These are phyloP conservation scores for Xylaria longipes DNA, from an alignment of 495 filamentous ascomycete species.

Conservation along the genomic window DNA sequence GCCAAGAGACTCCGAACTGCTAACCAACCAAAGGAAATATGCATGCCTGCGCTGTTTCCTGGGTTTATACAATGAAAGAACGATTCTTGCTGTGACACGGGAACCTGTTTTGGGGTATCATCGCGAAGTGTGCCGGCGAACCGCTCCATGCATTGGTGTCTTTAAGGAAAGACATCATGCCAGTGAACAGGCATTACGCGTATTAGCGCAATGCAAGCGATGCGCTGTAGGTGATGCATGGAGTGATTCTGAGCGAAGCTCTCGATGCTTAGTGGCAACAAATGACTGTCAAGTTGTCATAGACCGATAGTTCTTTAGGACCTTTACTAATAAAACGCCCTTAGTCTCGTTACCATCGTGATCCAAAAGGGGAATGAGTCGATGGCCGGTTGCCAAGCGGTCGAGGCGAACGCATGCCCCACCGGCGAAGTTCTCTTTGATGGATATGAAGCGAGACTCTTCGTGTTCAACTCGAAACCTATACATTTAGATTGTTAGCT, in stretches of 20 bases:
- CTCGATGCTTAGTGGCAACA: not conserved
- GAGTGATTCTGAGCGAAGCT: not conserved
- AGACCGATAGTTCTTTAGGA: slow-evolving; percentile 52
- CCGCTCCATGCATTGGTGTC: not conserved
- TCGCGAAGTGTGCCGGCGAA: not conserved
- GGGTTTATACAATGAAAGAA: not conserved
- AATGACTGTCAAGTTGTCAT: not conserved
- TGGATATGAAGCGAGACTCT: slow-evolving; percentile 37
- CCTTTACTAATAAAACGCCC: slow-evolving; percentile 72
- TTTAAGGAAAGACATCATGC: not conserved
- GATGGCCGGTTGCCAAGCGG: slow-evolving; percentile 75
- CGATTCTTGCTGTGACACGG: not conserved
- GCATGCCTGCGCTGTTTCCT: not conserved
- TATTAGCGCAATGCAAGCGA: not conserved
- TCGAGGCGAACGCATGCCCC: slow-evolving; percentile 93
- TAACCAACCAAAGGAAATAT: slow-evolving; percentile 22
- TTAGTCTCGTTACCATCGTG: slow-evolving; percentile 63
- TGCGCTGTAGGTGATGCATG: slow-evolving; percentile 6
- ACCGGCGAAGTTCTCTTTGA: slow-evolving; percentile 69
- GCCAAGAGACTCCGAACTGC: slow-evolving; percentile 18
- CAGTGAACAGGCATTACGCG: not conserved
- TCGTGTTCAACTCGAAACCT: slow-evolving; percentile 88
- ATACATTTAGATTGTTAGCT: slow-evolving; percentile 27
- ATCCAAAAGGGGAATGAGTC: slow-evolving; percentile 75
- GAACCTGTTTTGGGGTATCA: not conserved